Evolutionary conservation across 148 eudicot genomes (phyloP).

Genomic region (Rhododendron simsii): DNA sequence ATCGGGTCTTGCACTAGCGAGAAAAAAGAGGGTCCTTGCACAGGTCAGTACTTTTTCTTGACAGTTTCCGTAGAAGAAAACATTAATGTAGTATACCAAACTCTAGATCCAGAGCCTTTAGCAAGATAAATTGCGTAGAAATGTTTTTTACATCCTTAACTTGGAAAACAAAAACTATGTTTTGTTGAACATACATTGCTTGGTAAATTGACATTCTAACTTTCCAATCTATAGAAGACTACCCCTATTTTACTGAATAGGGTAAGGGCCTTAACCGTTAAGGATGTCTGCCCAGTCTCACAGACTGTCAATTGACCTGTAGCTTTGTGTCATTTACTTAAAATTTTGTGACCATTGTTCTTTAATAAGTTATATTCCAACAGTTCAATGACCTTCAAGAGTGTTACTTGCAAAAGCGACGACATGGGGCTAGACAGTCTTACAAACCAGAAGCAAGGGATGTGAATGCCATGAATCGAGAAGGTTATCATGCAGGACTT

Average conservation of each 20-base stretch:
- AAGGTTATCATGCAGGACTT: slow-evolving; percentile 51
- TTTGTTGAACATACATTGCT: neutral
- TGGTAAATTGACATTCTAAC: neutral
- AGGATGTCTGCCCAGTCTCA: neutral
- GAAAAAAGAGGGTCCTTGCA: slow-evolving; percentile 76
- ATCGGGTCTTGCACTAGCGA: slow-evolving; percentile 68
- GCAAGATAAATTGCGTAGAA: neutral
- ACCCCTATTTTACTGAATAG: neutral
- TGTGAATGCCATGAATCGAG: slow-evolving; percentile 33
- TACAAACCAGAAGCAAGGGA: slow-evolving; percentile 39
- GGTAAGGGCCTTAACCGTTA: neutral
- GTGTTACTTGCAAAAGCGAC: slow-evolving; percentile 64
- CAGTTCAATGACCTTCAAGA: slow-evolving; percentile 61
- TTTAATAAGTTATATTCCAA: neutral
- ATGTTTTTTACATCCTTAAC: neutral
- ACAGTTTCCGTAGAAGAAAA: neutral
- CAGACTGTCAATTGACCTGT: slow-evolving; percentile 2
- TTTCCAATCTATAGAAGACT: neutral
- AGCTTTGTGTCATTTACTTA: neutral
- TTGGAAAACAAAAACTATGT: neutral
- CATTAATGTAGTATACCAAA: neutral
- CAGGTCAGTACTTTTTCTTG: slow-evolving; percentile 45
- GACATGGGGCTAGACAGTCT: slow-evolving; percentile 33
- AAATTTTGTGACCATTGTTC: neutral
- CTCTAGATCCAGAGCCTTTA: neutral